phyloP scores from a whole-genome alignment of 208 protist species.

The Acanthamoeba rhysodes region DNA sequence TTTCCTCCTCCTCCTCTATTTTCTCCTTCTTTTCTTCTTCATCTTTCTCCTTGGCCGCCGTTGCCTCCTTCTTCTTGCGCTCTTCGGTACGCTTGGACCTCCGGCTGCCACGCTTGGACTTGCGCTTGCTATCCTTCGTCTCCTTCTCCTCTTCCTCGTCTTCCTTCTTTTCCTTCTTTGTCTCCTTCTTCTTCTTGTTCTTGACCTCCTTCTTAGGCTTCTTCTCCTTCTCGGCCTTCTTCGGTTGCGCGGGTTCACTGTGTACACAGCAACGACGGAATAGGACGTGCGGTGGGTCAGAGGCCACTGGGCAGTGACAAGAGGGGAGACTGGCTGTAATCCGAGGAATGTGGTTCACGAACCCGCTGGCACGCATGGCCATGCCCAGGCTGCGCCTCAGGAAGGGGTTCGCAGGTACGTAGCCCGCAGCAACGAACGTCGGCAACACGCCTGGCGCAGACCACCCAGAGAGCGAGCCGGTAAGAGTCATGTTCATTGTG shows the following conservation, averaged over 20 bases:
- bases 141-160: background rate
- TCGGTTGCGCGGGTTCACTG: background rate
- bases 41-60: too few relatives aligned
- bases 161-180: background rate
- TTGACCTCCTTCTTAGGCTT: background rate
- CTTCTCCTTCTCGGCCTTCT: background rate
- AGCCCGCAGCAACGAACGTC: slow-evolving; percentile 9
- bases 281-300: too few relatives aligned
- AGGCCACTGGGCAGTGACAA: too few relatives aligned
- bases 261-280: too few relatives aligned
- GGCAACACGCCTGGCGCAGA: background rate
- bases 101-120: background rate
- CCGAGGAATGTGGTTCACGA: background rate
- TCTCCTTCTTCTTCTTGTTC: background rate
- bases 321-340: too few relatives aligned
- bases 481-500: too few relatives aligned
- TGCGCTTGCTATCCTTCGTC: slow-evolving; percentile 2
- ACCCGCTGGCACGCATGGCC: background rate
- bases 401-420: background rate
- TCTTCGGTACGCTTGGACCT: background rate
- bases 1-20: background rate
- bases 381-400: background rate
- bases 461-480: background rate
- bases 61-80: background rate
- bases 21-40: too few relatives aligned